Conservation (phyloP, 164 flowering plant genomes). For the Chloranthus sessilifolius region DNA sequence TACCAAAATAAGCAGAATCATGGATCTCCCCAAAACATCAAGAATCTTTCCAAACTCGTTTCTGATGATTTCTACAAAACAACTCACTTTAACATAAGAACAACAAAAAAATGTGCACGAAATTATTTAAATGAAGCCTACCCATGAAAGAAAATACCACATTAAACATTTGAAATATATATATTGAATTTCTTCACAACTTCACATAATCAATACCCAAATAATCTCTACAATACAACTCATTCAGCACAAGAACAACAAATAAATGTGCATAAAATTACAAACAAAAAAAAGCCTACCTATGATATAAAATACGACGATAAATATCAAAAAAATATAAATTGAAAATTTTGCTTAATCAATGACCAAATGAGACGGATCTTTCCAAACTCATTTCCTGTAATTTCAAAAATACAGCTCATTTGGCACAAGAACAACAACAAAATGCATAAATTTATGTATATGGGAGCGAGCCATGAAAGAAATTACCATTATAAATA, state of each 20-base stretch:
- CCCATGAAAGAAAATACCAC: not conserved
- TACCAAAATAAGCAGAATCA: not conserved
- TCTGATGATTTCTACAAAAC: not conserved
- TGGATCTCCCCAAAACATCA: not conserved
- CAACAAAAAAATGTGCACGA: not conserved
- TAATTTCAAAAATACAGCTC: too few species aligned
- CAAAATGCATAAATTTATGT: too few species aligned
- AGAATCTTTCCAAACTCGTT: conserved; percentile 2
- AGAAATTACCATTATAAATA: not conserved
- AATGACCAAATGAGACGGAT: not conserved
- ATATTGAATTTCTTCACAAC: not conserved
- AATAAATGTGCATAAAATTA: not conserved
- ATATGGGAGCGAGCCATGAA: too few species aligned
- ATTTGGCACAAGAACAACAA: too few species aligned
- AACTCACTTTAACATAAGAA: not conserved
- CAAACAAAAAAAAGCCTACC: not conserved
- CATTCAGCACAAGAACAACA: not conserved
- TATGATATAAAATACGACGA: not conserved
- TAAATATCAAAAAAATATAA: not conserved
- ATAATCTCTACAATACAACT: not conserved
- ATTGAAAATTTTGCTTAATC: not conserved
- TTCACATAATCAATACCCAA: not conserved
- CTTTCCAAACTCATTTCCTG: too few species aligned
- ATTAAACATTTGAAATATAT: too few species aligned
- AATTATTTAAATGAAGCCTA: not conserved